phyloP scores from a whole-genome alignment of 2,329 filamentous ascomycete species.

The Xylaria hypoxylon region DNA sequence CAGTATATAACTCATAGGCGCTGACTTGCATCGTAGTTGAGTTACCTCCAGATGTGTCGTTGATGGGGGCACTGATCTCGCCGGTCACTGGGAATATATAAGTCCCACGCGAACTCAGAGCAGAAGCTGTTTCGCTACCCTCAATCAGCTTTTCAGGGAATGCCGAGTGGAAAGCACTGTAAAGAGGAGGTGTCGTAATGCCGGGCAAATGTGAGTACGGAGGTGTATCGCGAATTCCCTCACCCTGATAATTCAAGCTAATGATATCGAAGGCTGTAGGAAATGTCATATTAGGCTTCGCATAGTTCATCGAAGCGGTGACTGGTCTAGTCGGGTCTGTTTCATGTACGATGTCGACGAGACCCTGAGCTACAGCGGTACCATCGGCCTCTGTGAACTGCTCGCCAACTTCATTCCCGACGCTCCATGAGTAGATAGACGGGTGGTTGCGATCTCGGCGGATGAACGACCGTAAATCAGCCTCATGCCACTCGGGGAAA shows the following conservation, averaged over 20 bases:
- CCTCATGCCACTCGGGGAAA: constrained; percentile 65
- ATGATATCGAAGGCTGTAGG: constrained; percentile 59
- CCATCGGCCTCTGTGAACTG: constrained; percentile 49
- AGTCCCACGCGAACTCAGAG: constrained; percentile 62
- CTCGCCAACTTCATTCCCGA: constrained; percentile 66
- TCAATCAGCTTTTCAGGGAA: constrained; percentile 62
- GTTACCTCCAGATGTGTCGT: constrained; percentile 55
- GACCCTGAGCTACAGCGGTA: constrained; percentile 46
- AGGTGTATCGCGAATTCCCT: constrained; percentile 51
- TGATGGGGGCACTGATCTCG: constrained; percentile 54
- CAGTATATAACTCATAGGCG: constrained; percentile 64
- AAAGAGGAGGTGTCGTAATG: constrained; percentile 20
- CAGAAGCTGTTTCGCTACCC: constrained; percentile 57
- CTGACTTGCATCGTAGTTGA: constrained; percentile 54
- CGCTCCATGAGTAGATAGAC: constrained; percentile 63
- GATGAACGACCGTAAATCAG: constrained; percentile 62
- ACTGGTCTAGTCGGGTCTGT: constrained; percentile 62
- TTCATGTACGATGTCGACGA: constrained; percentile 57
- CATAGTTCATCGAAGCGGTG: constrained; percentile 62
- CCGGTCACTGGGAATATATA: constrained; percentile 64
- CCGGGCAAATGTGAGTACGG: constrained; percentile 28
- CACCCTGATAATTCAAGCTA: constrained; percentile 67
- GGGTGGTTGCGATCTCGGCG: constrained; percentile 67
- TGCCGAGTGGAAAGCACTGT: constrained; percentile 54
- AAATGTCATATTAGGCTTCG: constrained; percentile 56